Conservation (phyloP, 2,329 filamentous ascomycete species). For the Cytospora mali region DNA sequence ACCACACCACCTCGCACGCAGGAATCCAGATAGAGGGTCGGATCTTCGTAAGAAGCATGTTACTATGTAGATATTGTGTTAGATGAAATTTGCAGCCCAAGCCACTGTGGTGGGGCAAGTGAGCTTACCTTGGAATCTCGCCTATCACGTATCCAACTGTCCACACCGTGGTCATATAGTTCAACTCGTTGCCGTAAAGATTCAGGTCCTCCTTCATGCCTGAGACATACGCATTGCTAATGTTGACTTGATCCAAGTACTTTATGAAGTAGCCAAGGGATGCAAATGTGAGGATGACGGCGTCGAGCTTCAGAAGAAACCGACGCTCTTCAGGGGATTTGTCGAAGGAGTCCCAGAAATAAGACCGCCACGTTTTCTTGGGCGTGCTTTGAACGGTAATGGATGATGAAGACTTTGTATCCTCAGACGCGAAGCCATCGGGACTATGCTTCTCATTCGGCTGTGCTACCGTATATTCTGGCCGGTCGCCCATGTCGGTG, state of each 20-base stretch:
- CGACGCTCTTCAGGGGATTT: conserved; percentile 38
- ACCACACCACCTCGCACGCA: conserved; percentile 41
- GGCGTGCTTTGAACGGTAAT: conserved; percentile 35
- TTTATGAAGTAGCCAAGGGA: conserved; percentile 49
- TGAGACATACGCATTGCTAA: conserved; percentile 48
- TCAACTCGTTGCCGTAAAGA: conserved; percentile 45
- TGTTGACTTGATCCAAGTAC: conserved; percentile 44
- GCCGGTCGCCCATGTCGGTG: conserved; percentile 3
- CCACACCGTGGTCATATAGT: conserved; percentile 41
- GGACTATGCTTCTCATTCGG: not conserved
- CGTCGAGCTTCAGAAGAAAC: conserved; percentile 41
- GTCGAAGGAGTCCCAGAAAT: conserved; percentile 52
- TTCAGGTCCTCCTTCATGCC: conserved; percentile 49
- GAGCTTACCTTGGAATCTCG: conserved; percentile 39
- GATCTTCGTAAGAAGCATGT: conserved; percentile 44
- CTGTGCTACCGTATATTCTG: not conserved
- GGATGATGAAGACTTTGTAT: not conserved
- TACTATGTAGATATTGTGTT: conserved; percentile 28
- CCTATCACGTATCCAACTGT: conserved; percentile 45
- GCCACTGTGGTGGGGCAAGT: no score
- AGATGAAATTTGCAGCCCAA: not conserved
- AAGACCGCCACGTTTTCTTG: conserved; percentile 48
- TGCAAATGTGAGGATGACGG: conserved; percentile 41
- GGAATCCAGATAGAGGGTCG: conserved; percentile 49
- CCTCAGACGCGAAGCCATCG: conserved; percentile 2